Base-by-base conservation (phyloP, 2,329 filamentous ascomycete species). In the Fusarium austroafricanum region DNA sequence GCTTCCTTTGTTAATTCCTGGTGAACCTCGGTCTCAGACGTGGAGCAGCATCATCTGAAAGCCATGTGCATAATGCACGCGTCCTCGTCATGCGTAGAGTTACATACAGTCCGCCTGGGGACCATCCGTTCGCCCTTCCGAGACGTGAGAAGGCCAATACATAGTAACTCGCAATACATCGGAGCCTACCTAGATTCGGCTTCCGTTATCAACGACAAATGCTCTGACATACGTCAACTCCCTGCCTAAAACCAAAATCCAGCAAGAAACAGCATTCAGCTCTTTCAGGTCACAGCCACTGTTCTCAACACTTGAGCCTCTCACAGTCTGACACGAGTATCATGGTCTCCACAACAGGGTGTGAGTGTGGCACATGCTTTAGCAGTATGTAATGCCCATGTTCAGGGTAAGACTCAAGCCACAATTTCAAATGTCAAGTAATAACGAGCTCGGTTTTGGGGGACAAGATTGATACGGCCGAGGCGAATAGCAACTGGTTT, bases 261-360 rank as follows among this genome's bases (percentile, higher is more conserved):
- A 39, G 44, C 28, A 44, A 62, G 37, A 38, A 31, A 42, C 18
- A 60, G 37, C 37, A 29, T 42, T 45, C 54, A 68, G 60, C 59
- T 52, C 54, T 44, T 56, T 55, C 47, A 42, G 50, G 38, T 57
- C 59, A 57, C 49, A 72, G 70, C 58, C 70, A 65, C 70, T 63
- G 59, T 58, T 50, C 49, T 57, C 29, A n/a, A 37, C 54, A 49
- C 35, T 46, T 64, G 61, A 68, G 71, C 75, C 75, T 77, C 74
- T 77, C 75, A 77, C 65, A 75, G 73, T 47, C 62, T 70, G 75
- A 77, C 75, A 77, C 75, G 75, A 77, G 64, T 71, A 52, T 64
- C 23, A 50, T 42, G 40, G 50, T 67, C 65, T 56, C 57, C 68
- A 70, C 67, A 35, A 51, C 42, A 53, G 42, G 45, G 52, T 49